Conservation (phyloP, 1,139 yeast species). For the Hanseniaspora uvarum region DNA sequence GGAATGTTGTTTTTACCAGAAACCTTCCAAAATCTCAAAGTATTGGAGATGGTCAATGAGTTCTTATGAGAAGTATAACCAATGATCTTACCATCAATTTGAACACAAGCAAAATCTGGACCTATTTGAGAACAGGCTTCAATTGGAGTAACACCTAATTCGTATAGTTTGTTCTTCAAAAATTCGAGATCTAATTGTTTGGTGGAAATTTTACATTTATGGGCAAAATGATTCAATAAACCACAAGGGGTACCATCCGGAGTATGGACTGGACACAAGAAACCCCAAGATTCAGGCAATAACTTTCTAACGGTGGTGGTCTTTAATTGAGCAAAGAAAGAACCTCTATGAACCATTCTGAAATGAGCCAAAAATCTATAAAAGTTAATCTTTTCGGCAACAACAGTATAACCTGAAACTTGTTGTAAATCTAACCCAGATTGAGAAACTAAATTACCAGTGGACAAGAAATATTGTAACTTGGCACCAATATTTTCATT, state of each 20-base stretch:
- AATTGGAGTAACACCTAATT: slow-evolving; percentile 75
- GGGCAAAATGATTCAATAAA: slow-evolving; percentile 88
- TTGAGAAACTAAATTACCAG: slow-evolving; percentile 94
- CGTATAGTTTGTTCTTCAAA: slow-evolving; percentile 56
- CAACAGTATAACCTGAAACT: slow-evolving; percentile 96
- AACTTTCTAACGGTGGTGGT: slow-evolving; percentile 95
- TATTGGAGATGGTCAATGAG: slow-evolving; percentile 77
- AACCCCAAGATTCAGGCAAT: slow-evolving; percentile 98
- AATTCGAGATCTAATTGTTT: slow-evolving; percentile 60
- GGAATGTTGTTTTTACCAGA: slow-evolving; percentile 53
- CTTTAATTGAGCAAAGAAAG: slow-evolving; percentile 95
- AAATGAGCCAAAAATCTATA: slow-evolving; percentile 94
- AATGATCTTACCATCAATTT: slow-evolving; percentile 79
- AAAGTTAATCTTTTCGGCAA: slow-evolving; percentile 95
- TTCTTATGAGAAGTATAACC: slow-evolving; percentile 93
- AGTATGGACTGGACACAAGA: slow-evolving; percentile 96
- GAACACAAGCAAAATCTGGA: slow-evolving; percentile 78
- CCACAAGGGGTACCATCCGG: slow-evolving; percentile 99
- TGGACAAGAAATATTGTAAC: slow-evolving; percentile 83
- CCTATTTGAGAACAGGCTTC: slow-evolving; percentile 71
- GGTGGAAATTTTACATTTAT: slow-evolving; percentile 83
- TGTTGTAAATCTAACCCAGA: slow-evolving; percentile 97
- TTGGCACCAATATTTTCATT: slow-evolving; percentile 93
- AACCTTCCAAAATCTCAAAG: slow-evolving; percentile 87
- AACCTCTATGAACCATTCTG: slow-evolving; percentile 99